Evolutionary conservation across 441 rosid genomes (phyloP), one percentile per base, ranked within the genome.

Genomic region (Arabidopsis lyrata): DNA sequence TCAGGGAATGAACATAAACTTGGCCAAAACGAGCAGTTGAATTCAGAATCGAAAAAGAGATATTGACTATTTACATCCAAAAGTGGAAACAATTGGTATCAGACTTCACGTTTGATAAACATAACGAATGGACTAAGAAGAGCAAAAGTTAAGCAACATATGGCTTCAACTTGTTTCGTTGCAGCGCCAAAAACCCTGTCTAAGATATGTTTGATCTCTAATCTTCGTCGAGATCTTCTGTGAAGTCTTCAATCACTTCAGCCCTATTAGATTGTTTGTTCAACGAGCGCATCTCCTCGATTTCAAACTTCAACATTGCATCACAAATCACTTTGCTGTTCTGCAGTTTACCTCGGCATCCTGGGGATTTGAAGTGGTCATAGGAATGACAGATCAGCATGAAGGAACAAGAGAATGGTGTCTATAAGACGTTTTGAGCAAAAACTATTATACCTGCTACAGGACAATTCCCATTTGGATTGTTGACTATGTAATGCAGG

Each of bases 221-320:
- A 32, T 72, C 84, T 45, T 83, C 87, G 6, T 75, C 83, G 24
- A 72, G 75, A 41, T 72, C 68, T 22, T 54, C 87, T 20, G 99
- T 95, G 76, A 85, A 87, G 82, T 92, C 99, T 86, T 95, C 97
- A 6, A 95, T 77, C 6, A 78, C 82, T 22, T 82, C 84, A 0
- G 82, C 66, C 27, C 80, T 76, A 5, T 70, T 81, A 72, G 78
- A 42, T 74, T 85, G 80, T 74, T 79, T 88, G 70, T 76, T 84
- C 77, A 62, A 73, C 2, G 85, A 39, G 18, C 92, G 84, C 81
- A 87, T 31, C 78, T 93, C 97, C 32, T 87, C 93, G 7, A 95
- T 91, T 74, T 95, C 98, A 45, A 78, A 60, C 36, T 59, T 84
- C 73, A 95, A 83, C 73, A 86, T 63, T 5, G 89, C 80, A 76